Evolutionary conservation across 2,329 filamentous ascomycete genomes (phyloP), one percentile per base, ranked within the genome.

Genomic region (Talaromyces funiculosus): DNA sequence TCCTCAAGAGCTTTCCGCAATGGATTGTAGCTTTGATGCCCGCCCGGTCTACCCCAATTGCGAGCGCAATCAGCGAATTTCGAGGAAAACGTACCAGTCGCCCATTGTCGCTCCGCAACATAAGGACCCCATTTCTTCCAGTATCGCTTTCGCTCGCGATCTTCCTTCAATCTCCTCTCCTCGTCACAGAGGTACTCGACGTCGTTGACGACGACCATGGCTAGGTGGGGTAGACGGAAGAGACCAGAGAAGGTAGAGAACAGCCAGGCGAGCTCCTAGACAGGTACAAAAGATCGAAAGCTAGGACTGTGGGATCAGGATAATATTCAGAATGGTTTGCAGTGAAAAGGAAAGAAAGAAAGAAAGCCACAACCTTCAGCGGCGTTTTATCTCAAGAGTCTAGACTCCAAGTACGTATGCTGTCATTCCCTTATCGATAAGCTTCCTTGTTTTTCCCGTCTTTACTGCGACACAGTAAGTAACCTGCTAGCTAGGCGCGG

Each of bases 121-220:
- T 97, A 97, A 24, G 92, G 88, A 59, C 93, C 93, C 92, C 92
- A 97, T 86, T 89, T 91, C 85, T 97, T 97, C 93, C 93, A 97
- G 80, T 97, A 97, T 75, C 90, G 93, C 66, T 78, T 84, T 65
- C 88, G 87, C 65, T 93, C 85, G 62, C 87, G 85, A 76, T 97
- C 93, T 72, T 96, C 86, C 72, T 89, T 88, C 67, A 97, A 83
- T 54, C 94, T 88, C 75, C 89, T 89, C 81, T 97, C 93, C 78
- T 97, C 93, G 75, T 90, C 87, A 63, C 89, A 92, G 72, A 93
- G 83, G 76, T 91, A 92, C 73, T 94, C 90, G 77, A 94, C 86
- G 71, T 88, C 86, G 76, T 96, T 91, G 72, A 94, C 88, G 71
- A 95, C 84, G 73, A 96, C 92, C 93, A 97, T 97, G 65, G 62